phyloP scores from a whole-genome alignment of 306 rosid species.

The Prosopis cineraria region DNA sequence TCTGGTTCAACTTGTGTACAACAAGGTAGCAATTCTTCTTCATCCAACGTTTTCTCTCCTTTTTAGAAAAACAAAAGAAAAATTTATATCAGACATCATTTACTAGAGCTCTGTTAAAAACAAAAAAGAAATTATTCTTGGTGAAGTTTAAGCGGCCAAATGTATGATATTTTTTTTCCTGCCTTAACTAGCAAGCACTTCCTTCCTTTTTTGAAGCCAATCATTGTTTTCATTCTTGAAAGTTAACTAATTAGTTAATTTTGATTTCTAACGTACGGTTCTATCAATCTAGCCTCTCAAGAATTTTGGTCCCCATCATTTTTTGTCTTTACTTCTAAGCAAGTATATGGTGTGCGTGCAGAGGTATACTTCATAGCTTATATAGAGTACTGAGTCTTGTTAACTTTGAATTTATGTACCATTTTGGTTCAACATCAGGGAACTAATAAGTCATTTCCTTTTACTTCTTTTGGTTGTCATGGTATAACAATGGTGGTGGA shows the following conservation, averaged over 20 bases:
- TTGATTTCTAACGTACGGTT: not conserved
- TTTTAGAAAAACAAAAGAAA: not conserved
- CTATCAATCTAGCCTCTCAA: not conserved
- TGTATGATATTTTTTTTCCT: not conserved
- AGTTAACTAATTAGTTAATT: not conserved
- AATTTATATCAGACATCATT: not conserved
- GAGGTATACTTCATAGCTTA: not conserved
- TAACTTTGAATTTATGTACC: not conserved
- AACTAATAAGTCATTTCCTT: too few relatives aligned
- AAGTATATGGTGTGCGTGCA: not conserved
- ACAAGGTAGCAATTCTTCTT: constrained; percentile 48
- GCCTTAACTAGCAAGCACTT: not conserved
- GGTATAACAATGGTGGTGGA: constrained; percentile 23
- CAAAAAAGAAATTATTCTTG: not conserved
- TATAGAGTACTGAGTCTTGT: not conserved
- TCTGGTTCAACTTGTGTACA: constrained; percentile 51
- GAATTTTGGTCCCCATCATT: not conserved
- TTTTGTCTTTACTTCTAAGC: not conserved
- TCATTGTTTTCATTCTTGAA: not conserved
- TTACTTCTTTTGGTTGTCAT: not conserved
- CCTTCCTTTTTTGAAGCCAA: not conserved
- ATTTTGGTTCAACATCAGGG: not conserved
- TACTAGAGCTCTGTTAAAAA: not conserved
- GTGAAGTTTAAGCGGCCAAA: not conserved
- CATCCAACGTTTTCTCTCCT: not conserved